Base-by-base conservation (phyloP, 345 rosid species). In the Balakata baccata region DNA sequence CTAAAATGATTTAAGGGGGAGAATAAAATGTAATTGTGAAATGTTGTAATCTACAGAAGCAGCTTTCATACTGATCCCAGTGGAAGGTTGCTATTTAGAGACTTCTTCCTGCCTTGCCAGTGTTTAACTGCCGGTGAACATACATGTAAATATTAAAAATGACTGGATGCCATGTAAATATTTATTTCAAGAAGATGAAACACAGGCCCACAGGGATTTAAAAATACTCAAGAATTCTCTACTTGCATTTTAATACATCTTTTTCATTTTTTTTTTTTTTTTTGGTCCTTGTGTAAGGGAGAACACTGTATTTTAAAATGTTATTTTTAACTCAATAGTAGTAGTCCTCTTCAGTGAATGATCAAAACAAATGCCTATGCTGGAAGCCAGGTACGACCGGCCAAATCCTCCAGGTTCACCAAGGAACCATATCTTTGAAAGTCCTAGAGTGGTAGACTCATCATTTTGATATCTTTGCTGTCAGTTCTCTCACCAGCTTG, bases 401-500 rank as follows among this genome's bases (percentile, higher is more conserved):
- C 37, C n/a, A 59, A 37, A 65, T 13, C 41, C 51, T 54, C 50
- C 43, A 29, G 20, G 58, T 6, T 7, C 70, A 20, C 7, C 12
- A 25, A 17, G 12, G 46, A 56, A 66, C 47, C 7, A 18, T 22
- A 17, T 20, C 7, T 45, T 65, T 41, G 22, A 22, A 63, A 20
- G 34, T 18, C 47, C 25, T 34, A 50, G 6, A 0, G 46, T 46
- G 52, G 2, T 43, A 50, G 71, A 49, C 45, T 57, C 37, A 6
- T 87, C 81, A 94, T 78, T 85, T 89, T 2, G 99, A 95, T 63
- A 95, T 91, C 89, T 90, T 95, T 6, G 96, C 98, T 1, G 93
- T 84, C 76, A 95, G 74, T 75, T 95, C 99, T 77, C 99, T 87
- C n/a, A 92, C 99, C 81, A 95, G 87, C 83, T 95, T 95, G 69